Evolutionary conservation across 257 asterid species (phyloP).

Genomic region (Rhazya stricta): DNA sequence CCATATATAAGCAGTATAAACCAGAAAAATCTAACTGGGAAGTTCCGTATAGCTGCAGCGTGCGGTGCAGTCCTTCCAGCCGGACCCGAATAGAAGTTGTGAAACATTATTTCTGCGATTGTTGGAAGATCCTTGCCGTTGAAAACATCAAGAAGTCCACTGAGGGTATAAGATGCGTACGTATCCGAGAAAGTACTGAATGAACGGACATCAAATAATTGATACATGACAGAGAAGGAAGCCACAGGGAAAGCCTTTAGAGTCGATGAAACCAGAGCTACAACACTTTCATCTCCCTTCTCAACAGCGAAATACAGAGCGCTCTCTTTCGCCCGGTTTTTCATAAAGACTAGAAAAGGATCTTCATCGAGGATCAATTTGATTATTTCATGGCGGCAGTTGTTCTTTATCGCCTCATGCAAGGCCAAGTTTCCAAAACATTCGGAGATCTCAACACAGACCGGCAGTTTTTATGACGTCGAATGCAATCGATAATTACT

Average conservation of each 20-base stretch:
- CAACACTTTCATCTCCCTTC: not conserved
- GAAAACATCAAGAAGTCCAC: too few relatives aligned
- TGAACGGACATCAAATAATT: too few relatives aligned
- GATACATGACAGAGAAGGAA: too few relatives aligned
- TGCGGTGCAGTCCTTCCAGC: not conserved
- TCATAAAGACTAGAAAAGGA: not conserved
- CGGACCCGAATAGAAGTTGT: too few relatives aligned
- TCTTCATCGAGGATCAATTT: not conserved
- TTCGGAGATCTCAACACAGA: not conserved
- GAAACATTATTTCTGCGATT: too few relatives aligned
- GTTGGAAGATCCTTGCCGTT: too few relatives aligned
- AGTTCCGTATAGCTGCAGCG: not conserved
- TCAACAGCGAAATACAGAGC: constrained; percentile 1
- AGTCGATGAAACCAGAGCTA: not conserved
- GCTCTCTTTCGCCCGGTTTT: not conserved
- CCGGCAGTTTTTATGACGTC: not conserved
- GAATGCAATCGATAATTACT: not conserved
- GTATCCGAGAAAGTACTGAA: too few relatives aligned
- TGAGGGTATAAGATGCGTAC: too few relatives aligned
- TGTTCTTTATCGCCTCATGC: not conserved
- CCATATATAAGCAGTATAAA: too few relatives aligned
- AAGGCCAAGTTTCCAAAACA: not conserved
- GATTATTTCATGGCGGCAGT: not conserved
- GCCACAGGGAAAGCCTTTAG: not conserved
- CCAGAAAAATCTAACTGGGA: not conserved